These are phyloP conservation scores for Asterophora lycoperdoides DNA, from an alignment of 768 basidiomycete genomes.

Conservation along the genomic window DNA sequence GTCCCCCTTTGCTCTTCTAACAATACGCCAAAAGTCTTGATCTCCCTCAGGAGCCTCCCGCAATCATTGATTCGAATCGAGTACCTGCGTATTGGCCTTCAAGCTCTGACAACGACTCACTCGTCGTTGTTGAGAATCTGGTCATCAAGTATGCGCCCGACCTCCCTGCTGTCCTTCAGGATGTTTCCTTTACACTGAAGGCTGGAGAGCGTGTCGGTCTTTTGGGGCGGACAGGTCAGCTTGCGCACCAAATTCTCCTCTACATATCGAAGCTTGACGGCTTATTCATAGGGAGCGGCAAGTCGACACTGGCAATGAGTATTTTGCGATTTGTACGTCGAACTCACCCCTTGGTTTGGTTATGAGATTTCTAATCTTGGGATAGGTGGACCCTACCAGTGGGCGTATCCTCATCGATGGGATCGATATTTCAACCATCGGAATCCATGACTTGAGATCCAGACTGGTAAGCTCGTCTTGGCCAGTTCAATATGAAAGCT, in stretches of 20 bases:
- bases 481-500: slow-evolving; percentile 1
- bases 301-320: slow-evolving; percentile 84
- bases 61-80: slow-evolving; percentile 65
- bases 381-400: slow-evolving; percentile 64
- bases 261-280: not conserved
- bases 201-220: slow-evolving; percentile 75
- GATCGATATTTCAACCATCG: slow-evolving; percentile 82
- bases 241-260: not conserved
- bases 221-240: slow-evolving; percentile 70
- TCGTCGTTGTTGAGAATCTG: slow-evolving; percentile 71
- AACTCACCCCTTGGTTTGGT: not conserved
- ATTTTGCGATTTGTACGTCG: slow-evolving; percentile 70
- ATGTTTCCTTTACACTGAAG: slow-evolving; percentile 67
- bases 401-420: slow-evolving; percentile 84
- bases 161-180: slow-evolving; percentile 73
- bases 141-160: slow-evolving; percentile 82
- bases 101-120: slow-evolving; percentile 47
- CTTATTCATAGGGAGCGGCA: slow-evolving; percentile 55
- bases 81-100: slow-evolving; percentile 95
- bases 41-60: slow-evolving; percentile 82
- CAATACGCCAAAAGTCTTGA: slow-evolving; percentile 41
- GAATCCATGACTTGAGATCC: slow-evolving; percentile 78
- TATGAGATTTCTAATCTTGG: slow-evolving; percentile 1
- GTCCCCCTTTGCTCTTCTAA: not conserved
- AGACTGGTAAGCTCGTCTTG: slow-evolving; percentile 46